These are phyloP conservation scores for Patellifolia procumbens DNA, from an alignment of 179 eudicot species.

Conservation along the genomic window DNA sequence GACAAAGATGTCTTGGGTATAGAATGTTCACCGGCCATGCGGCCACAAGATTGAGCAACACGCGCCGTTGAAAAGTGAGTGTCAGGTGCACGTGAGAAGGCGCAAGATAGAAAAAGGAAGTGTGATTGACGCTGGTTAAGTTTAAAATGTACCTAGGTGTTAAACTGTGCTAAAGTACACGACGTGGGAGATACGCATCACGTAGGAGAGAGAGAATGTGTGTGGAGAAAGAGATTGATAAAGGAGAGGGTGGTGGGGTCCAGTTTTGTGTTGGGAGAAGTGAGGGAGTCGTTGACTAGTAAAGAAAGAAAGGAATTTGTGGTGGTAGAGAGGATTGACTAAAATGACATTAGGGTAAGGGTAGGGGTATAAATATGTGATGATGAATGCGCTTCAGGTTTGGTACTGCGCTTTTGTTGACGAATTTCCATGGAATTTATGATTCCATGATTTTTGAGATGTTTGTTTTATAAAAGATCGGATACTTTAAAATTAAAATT, in stretches of 20 bases:
- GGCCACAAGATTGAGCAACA: too few relatives aligned
- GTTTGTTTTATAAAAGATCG: too few relatives aligned
- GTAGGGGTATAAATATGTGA: neutral
- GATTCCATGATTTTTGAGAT: too few relatives aligned
- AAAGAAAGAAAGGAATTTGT: neutral
- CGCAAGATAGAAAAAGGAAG: neutral
- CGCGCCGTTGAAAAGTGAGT: neutral
- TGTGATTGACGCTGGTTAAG: too few relatives aligned
- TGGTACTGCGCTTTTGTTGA: neutral
- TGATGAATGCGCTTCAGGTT: neutral
- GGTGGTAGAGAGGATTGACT: neutral
- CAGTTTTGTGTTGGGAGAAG: neutral
- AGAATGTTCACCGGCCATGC: too few relatives aligned
- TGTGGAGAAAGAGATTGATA: too few relatives aligned
- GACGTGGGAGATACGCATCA: neutral
- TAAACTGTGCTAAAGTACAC: neutral
- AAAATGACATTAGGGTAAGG: neutral
- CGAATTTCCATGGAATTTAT: too few relatives aligned
- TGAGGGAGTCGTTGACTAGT: neutral
- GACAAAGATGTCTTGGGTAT: too few relatives aligned
- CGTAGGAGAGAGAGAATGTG: neutral
- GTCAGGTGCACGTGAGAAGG: slow-evolving; percentile 3
- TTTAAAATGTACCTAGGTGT: too few relatives aligned
- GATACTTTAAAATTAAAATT: too few relatives aligned
- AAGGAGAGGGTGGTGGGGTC: neutral